phyloP scores from a whole-genome alignment of 1,284 basidiomycete species.

The Boletellus sp. region DNA sequence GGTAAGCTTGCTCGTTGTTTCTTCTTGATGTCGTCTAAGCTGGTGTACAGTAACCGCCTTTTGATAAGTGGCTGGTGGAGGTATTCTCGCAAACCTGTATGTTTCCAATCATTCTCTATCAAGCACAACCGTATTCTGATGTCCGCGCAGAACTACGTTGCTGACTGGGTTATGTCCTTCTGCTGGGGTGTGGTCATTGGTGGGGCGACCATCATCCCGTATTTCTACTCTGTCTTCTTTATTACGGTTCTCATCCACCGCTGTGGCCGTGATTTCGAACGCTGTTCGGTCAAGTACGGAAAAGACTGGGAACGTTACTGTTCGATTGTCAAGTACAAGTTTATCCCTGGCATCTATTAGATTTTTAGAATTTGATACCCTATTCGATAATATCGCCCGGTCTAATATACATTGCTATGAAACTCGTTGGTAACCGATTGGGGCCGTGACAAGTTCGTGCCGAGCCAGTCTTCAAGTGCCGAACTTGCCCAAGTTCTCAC shows the following conservation, averaged over 20 bases:
- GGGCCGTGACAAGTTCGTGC: constrained; percentile 3
- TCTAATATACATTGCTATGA: constrained; percentile 1
- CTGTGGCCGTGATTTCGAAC: constrained; percentile 87
- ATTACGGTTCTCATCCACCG: constrained; percentile 86
- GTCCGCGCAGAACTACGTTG: constrained; percentile 67
- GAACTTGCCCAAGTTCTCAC: constrained; percentile 24
- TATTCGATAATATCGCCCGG: constrained; percentile 5
- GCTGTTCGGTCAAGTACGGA: constrained; percentile 91
- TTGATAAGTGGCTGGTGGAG: constrained; percentile 88
- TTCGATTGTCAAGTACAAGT: constrained; percentile 82
- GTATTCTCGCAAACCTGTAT: constrained; percentile 83
- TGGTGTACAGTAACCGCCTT: constrained; percentile 64
- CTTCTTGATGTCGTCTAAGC: constrained; percentile 6
- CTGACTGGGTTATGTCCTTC: constrained; percentile 86
- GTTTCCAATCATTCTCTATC: constrained; percentile 22
- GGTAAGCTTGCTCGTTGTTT: constrained; percentile 41
- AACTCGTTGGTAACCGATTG: too few relatives aligned
- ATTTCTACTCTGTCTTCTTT: constrained; percentile 95
- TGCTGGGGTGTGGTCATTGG: constrained; percentile 91
- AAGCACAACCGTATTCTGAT: constrained; percentile 2
- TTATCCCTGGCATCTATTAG: constrained; percentile 74
- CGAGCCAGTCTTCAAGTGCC: constrained; percentile 9
- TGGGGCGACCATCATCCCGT: constrained; percentile 81
- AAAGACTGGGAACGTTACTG: constrained; percentile 95
- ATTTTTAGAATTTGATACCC: constrained; percentile 23